A percentile compares a stretch with the other conserved stretches of the same genome.
Conservation (phyloP, 306 rosid genomes). For the Prunus mira region DNA sequence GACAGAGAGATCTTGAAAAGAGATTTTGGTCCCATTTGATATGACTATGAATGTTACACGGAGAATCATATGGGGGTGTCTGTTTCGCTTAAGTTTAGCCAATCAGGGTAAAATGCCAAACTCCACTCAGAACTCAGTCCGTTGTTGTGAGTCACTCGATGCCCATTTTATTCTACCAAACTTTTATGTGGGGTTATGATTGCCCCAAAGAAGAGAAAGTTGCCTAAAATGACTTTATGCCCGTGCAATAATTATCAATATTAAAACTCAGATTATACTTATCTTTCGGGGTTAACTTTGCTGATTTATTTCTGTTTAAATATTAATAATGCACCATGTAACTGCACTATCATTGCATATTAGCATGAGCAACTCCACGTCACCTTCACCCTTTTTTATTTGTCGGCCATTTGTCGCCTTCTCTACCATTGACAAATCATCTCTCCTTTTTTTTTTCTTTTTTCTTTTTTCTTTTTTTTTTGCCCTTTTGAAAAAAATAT, state of each 20-base stretch:
- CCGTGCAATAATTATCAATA: slow-evolving; percentile 28
- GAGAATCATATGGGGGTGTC: slow-evolving; percentile 34
- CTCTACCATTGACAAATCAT: slow-evolving; percentile 9
- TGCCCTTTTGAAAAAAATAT: background rate
- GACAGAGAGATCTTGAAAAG: slow-evolving; percentile 74
- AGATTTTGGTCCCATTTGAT: slow-evolving; percentile 64
- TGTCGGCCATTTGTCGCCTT: slow-evolving; percentile 66
- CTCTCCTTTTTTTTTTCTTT: background rate
- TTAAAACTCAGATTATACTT: slow-evolving; percentile 21
- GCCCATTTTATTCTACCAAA: background rate
- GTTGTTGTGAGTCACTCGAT: slow-evolving; percentile 2
- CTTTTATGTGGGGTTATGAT: slow-evolving; percentile 43
- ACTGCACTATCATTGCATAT: slow-evolving; percentile 39
- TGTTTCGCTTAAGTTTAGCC: slow-evolving; percentile 42
- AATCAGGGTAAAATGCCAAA: slow-evolving; percentile 36
- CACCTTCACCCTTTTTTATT: slow-evolving; percentile 33
- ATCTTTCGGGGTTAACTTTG: slow-evolving; percentile 31
- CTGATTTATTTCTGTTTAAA: slow-evolving; percentile 22
- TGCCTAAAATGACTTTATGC: slow-evolving; percentile 47
- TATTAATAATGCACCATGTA: slow-evolving; percentile 29
- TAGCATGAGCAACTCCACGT: slow-evolving; percentile 42
- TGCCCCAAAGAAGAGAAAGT: slow-evolving; percentile 28
- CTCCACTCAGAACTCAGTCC: slow-evolving; percentile 47
- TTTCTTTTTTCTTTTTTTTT: background rate
- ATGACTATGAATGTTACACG: slow-evolving; percentile 22